Conservation (phyloP, 345 rosid genomes). For the Dovyalis caffra region DNA sequence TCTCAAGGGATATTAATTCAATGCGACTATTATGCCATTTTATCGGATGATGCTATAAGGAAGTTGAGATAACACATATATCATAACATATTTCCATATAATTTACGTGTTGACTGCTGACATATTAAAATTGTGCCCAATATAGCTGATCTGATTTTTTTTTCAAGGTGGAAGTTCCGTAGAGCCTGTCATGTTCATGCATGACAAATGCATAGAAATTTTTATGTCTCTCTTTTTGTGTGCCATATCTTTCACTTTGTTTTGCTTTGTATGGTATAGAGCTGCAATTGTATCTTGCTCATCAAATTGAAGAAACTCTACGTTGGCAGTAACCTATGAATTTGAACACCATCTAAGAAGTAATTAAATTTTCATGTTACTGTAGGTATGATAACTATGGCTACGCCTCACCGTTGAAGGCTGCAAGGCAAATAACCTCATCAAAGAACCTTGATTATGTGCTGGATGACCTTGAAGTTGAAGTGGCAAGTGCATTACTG, state of each 20-base stretch:
- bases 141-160: not conserved
- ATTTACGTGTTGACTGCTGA: not conserved
- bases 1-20: not conserved
- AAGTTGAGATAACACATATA: not conserved
- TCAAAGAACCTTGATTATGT: slow-evolving; percentile 27
- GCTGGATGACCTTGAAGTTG: slow-evolving; percentile 41
- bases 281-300: not conserved
- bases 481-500: slow-evolving; percentile 48
- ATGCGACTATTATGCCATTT: not conserved
- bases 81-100: not conserved
- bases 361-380: slow-evolving; percentile 13
- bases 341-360: not conserved
- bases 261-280: not conserved
- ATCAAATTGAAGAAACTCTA: not conserved
- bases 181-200: not conserved
- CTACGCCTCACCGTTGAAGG: slow-evolving; percentile 42
- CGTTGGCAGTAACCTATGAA: not conserved
- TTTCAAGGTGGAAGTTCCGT: not conserved
- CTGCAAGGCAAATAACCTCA: slow-evolving; percentile 32
- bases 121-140: not conserved
- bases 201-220: not conserved
- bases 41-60: slow-evolving; percentile 4
- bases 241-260: not conserved
- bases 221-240: not conserved
- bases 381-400: slow-evolving; percentile 34